Percentiles rank a stretch among this genome's conserved stretches.
These are phyloP conservation scores for Micromonas pusilla DNA, from an alignment of 139 green algal species.

Conservation along the genomic window DNA sequence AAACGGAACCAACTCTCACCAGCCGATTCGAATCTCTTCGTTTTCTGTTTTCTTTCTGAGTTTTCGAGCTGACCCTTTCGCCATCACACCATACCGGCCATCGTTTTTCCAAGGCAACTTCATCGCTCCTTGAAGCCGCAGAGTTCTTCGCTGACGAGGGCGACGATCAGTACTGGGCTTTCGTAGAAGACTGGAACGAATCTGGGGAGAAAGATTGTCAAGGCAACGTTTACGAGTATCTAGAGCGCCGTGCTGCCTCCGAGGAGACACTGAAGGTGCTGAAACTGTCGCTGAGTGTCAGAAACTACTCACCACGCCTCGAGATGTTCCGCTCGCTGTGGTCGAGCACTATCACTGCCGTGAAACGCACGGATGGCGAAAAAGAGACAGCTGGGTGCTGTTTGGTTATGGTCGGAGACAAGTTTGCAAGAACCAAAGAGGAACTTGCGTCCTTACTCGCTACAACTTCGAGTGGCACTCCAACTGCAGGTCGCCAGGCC, in stretches of 20 bases:
- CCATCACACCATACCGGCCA: not conserved
- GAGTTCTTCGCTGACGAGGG: not conserved
- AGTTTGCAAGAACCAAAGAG: too few species aligned
- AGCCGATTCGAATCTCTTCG: not conserved
- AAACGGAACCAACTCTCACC: not conserved
- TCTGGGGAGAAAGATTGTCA: not conserved
- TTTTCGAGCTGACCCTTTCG: not conserved
- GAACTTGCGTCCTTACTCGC: too few species aligned
- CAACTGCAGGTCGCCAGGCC: too few species aligned
- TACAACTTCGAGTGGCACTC: too few species aligned
- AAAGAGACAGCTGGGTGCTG: too few species aligned
- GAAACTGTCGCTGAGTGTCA: not conserved
- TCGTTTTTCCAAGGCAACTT: not conserved
- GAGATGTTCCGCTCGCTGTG: not conserved
- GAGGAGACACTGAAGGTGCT: not conserved
- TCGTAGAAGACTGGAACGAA: not conserved
- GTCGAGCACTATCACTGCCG: not conserved
- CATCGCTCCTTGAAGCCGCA: not conserved
- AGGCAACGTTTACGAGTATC: not conserved
- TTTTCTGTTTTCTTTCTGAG: too few species aligned
- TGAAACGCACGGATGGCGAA: not conserved
- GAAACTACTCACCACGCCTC: not conserved
- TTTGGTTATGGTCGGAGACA: too few species aligned
- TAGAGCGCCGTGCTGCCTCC: not conserved
- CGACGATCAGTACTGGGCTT: not conserved